These are phyloP conservation scores for Fusarium brachygibbosum DNA, from an alignment of 2,329 filamentous ascomycete species.

Conservation along the genomic window DNA sequence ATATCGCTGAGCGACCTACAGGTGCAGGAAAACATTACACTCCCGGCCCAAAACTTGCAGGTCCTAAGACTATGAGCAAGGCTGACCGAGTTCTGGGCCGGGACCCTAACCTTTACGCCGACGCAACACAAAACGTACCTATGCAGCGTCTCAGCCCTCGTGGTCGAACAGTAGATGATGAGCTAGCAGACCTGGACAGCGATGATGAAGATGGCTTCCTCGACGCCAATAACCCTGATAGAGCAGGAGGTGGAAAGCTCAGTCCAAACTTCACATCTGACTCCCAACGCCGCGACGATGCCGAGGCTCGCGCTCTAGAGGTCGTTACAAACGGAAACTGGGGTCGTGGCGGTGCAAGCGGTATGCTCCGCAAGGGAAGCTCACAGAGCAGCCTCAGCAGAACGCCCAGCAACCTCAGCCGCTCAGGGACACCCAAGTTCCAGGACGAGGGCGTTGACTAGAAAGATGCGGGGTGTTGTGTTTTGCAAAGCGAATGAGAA, in stretches of 20 bases:
- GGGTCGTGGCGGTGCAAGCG: slow-evolving; percentile 59
- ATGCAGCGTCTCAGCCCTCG: slow-evolving; percentile 63
- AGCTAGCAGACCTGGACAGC: slow-evolving; percentile 58
- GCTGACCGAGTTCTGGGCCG: slow-evolving; percentile 71
- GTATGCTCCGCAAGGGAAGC: slow-evolving; percentile 58
- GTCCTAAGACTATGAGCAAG: slow-evolving; percentile 63
- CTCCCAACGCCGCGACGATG: slow-evolving; percentile 55
- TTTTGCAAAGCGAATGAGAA: slow-evolving; percentile 35
- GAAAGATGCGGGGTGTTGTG: slow-evolving; percentile 7
- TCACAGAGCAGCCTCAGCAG: slow-evolving; percentile 37
- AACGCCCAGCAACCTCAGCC: slow-evolving; percentile 34
- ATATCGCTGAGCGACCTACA: slow-evolving; percentile 43
- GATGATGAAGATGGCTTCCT: slow-evolving; percentile 53
- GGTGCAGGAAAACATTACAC: slow-evolving; percentile 54
- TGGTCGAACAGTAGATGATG: slow-evolving; percentile 61
- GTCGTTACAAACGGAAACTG: slow-evolving; percentile 58
- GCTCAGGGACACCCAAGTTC: slow-evolving; percentile 41
- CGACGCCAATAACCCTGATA: slow-evolving; percentile 48
- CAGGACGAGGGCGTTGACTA: slow-evolving; percentile 54
- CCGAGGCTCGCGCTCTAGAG: slow-evolving; percentile 62
- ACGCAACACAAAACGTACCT: slow-evolving; percentile 60
- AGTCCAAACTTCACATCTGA: slow-evolving; percentile 56
- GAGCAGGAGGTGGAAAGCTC: slow-evolving; percentile 54
- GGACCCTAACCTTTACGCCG: slow-evolving; percentile 68
- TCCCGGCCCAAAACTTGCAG: slow-evolving; percentile 37